Base-by-base conservation (phyloP, 345 rosid species). In the Salix arbutifolia region DNA sequence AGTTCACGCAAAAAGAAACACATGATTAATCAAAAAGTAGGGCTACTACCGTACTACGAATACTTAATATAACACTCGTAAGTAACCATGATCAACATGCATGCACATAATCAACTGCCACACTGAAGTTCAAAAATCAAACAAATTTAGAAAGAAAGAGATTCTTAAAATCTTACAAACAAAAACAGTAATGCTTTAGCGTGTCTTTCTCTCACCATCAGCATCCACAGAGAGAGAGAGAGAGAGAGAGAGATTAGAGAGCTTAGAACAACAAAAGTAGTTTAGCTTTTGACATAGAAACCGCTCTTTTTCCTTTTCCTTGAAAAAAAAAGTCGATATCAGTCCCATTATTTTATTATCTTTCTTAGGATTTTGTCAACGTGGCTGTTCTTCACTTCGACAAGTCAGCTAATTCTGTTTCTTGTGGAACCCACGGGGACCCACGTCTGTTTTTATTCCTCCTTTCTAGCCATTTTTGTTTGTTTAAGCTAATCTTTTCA, bases 251-350 rank as follows among this genome's bases (percentile, higher is more conserved):
- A 30, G 33, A 53, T 40, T 17, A 68, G 60, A 64, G 31, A 65
- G 31, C 69, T n/a, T 48, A 37, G 76, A 74, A 62, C 74, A 65
- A 76, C 61, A 81, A 81, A 83, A 79, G 83, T 53, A 75, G 76
- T 73, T 26, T 56, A 64, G 75, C 84, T 86, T 83, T 83, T 77
- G 69, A 79, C 77, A 65, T 11, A 69, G 82, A 81, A 86, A 84
- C 89, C 75, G 89, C 84, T 75, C 18, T 21, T 70, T 37, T 53
- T 37, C 38, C 61, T 16, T 25, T 18, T 19, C n/a, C 12, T n/a
- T n/a, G 2, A 23, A 12, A 9, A 21, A 9, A 9, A 19, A 71
- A 65, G 53, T 79, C 66, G 62, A n/a, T 33, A 8, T 44, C 56
- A n/a, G 31, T 16, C 70, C 67, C 12, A 38, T 76, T 77, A 42